Evolutionary conservation across 2,329 filamentous ascomycete genomes (phyloP).

Genomic region (Fusarium sp.): DNA sequence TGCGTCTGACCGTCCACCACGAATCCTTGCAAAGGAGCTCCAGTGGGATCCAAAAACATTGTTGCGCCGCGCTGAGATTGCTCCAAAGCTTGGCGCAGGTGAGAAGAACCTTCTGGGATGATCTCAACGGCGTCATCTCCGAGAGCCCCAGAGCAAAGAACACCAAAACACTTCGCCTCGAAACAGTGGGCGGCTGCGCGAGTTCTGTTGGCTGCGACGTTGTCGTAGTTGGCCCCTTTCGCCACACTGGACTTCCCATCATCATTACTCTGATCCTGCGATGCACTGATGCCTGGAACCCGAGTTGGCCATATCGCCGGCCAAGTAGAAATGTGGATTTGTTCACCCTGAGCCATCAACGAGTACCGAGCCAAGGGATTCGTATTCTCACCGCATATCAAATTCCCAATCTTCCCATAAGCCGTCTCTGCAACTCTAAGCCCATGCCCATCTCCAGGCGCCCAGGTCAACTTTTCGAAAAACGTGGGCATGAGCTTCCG

Average conservation of each 20-base stretch:
- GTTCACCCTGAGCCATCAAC: constrained; percentile 66
- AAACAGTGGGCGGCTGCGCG: constrained; percentile 67
- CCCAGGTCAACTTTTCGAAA: constrained; percentile 68
- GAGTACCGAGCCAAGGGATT: constrained; percentile 65
- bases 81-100: constrained; percentile 49
- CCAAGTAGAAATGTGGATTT: constrained; percentile 67
- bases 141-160: constrained; percentile 59
- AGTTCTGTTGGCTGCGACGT: constrained; percentile 63
- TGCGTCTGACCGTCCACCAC: constrained; percentile 41
- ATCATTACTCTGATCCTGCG: not conserved
- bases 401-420: constrained; percentile 59
- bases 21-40: constrained; percentile 53
- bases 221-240: constrained; percentile 60
- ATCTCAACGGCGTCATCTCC: constrained; percentile 53
- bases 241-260: accelerated
- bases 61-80: constrained; percentile 57
- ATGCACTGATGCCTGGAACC: not conserved
- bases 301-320: constrained; percentile 66
- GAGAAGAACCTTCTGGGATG: constrained; percentile 44
- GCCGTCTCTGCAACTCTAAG: constrained; percentile 58
- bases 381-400: constrained; percentile 70
- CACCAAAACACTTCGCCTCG: constrained; percentile 67
- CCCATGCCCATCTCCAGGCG: constrained; percentile 62
- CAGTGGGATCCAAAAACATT: constrained; percentile 64
- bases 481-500: constrained; percentile 67